phyloP scores from a whole-genome alignment of 2,329 filamentous ascomycete species.

The Venturiaceae sp. region DNA sequence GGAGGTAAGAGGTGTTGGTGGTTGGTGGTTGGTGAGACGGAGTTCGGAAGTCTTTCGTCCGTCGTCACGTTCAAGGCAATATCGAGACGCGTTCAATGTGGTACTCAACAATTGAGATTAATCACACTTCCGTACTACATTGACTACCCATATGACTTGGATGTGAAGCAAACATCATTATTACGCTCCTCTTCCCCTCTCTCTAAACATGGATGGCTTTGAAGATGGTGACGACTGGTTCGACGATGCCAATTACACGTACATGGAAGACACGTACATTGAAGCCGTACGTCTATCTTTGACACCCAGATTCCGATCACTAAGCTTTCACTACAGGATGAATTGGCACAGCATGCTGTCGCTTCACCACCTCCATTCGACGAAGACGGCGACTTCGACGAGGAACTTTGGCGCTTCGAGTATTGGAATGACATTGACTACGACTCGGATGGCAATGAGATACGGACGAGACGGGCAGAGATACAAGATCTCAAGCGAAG shows the following conservation, averaged over 20 bases:
- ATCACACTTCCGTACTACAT: too few relatives aligned
- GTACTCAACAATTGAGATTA: too few relatives aligned
- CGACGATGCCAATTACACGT: slow-evolving; percentile 5
- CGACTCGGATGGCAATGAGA: slow-evolving; percentile 37
- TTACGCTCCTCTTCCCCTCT: too few relatives aligned
- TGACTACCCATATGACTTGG: too few relatives aligned
- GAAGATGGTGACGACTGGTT: slow-evolving; percentile 1
- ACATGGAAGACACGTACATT: slow-evolving; percentile 8
- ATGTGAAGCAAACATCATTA: too few relatives aligned
- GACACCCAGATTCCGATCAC: not conserved
- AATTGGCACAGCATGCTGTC: slow-evolving; percentile 38
- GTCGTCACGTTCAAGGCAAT: too few relatives aligned
- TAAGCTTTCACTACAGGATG: slow-evolving; percentile 25
- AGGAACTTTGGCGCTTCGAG: slow-evolving; percentile 22
- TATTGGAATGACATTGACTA: slow-evolving; percentile 41
- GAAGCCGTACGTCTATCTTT: not conserved
- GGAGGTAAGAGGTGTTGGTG: too few relatives aligned
- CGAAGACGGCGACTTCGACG: slow-evolving; percentile 33
- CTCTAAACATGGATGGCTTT: not conserved
- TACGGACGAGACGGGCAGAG: slow-evolving; percentile 8
- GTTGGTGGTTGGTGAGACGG: too few relatives aligned
- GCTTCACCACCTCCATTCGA: slow-evolving; percentile 29
- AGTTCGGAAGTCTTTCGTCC: too few relatives aligned
- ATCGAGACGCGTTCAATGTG: too few relatives aligned
- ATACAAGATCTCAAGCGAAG: slow-evolving; percentile 10